Percentiles rank a stretch among this genome's conserved stretches.
Evolutionary conservation across 257 asterid species (phyloP).

Genomic region (Plantago elongata): DNA sequence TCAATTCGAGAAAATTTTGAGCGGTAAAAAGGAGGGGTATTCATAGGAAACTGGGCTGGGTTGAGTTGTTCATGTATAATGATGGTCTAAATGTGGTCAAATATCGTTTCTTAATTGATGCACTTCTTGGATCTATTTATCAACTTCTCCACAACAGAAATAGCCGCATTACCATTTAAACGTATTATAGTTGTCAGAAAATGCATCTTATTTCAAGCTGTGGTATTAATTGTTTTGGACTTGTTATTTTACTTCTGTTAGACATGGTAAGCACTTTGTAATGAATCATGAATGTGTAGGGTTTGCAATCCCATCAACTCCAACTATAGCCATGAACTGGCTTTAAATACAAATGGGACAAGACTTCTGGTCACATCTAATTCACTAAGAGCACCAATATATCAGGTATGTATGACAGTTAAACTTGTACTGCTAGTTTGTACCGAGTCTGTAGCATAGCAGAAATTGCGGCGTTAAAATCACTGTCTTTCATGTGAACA

Average conservation of each 20-base stretch:
- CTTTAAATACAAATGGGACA: conserved; percentile 76
- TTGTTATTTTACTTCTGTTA: not conserved
- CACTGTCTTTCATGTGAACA: conserved; percentile 21
- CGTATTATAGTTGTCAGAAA: too few species aligned
- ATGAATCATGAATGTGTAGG: conserved; percentile 36
- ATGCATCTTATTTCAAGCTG: not conserved
- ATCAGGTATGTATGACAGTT: conserved; percentile 46
- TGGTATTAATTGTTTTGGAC: too few species aligned
- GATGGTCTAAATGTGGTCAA: too few species aligned
- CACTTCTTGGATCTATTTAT: not conserved
- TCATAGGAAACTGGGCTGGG: too few species aligned
- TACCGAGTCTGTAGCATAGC: not conserved
- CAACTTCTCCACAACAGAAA: not conserved
- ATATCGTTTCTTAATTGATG: too few species aligned
- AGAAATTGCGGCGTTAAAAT: not conserved
- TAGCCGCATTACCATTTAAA: not conserved
- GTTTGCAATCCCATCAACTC: conserved; percentile 48
- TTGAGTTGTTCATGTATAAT: too few species aligned
- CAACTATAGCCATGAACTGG: conserved; percentile 62
- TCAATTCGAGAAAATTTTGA: too few species aligned
- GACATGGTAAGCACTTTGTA: not conserved
- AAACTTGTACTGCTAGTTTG: not conserved
- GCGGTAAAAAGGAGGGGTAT: too few species aligned
- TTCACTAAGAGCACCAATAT: conserved; percentile 69
- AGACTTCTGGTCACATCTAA: conserved; percentile 74